Evolutionary conservation across 495 filamentous ascomycete species (phyloP), one percentile per base, ranked within the genome.

Genomic region (Cudoniella acicularis): DNA sequence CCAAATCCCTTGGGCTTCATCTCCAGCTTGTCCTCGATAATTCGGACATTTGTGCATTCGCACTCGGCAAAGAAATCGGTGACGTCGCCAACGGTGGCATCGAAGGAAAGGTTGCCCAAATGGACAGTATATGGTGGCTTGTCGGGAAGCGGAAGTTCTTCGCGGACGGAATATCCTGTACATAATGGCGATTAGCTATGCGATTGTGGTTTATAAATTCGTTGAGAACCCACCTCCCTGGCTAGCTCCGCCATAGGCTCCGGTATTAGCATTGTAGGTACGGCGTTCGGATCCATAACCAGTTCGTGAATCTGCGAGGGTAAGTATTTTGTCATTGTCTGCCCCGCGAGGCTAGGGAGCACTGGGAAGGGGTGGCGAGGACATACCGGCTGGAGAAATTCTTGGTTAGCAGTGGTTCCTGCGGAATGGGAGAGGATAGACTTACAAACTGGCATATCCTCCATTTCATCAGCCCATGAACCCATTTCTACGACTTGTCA

Each of bases 381-480:
- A 25, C 60, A 50, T 57, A 63, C 63, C 63, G 23, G 63, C 63
- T 66, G 21, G 0, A 58, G 46, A 52, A 25, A 57, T 9, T 9
- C 26, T 17, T 52, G 4, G 50, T 66, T 60, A 66, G 64, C 45
- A 52, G 24, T 42, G 6, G 21, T 45, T 21, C 11, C 17, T 17
- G 46, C 22, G 18, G 42, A 17, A 25, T n/a, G 27, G 10, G 36
- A n/a, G 22, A 11, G 13, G 1, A 36, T 36, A 36, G 30, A 64
- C 66, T 65, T 57, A 68, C 66, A 65, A 59, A 68, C 60, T 61
- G 66, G 63, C 55, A 63, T 70, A 62, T 67, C 66, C 70, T 98
- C 94, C 81, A 98, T 95, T 69, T 98, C 94, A 78, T 98, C 94
- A 63, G 94, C 94, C 94, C 94, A 98, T 59, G 94, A 96, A 69